phyloP scores from a whole-genome alignment of 1,284 basidiomycete genomes.

The Ganoderma meredithae region DNA sequence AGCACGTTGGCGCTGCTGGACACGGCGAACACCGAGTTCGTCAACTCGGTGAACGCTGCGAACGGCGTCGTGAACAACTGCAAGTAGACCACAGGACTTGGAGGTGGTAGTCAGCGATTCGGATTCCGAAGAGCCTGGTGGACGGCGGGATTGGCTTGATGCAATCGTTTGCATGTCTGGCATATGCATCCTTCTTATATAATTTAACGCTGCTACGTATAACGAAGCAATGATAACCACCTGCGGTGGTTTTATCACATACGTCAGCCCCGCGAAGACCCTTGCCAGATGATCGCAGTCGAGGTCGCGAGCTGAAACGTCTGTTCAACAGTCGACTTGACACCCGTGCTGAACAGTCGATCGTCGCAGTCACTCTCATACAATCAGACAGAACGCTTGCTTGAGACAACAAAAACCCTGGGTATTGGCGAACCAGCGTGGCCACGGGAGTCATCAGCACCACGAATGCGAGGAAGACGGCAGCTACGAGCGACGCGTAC shows the following conservation, averaged over 20 bases:
- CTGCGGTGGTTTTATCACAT: not conserved
- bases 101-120: too few relatives aligned
- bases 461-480: not conserved
- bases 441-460: not conserved
- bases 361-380: not conserved
- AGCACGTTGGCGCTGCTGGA: slow-evolving; percentile 15
- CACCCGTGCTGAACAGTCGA: too few relatives aligned
- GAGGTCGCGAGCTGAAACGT: not conserved
- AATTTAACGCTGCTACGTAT: not conserved
- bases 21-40: slow-evolving; percentile 18
- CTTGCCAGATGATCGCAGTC: not conserved
- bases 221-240: not conserved
- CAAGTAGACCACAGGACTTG: slow-evolving; percentile 14
- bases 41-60: slow-evolving; percentile 22
- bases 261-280: not conserved
- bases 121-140: not conserved
- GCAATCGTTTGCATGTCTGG: not conserved
- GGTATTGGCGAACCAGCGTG: not conserved
- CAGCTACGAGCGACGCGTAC: not conserved
- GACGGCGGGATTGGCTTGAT: too few relatives aligned
- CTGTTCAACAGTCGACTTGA: too few relatives aligned
- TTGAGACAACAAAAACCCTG: not conserved
- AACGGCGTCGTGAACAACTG: slow-evolving; percentile 27
- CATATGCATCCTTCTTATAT: not conserved
- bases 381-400: not conserved